Conservation (phyloP, 1,284 basidiomycete genomes). For the Cystobasidiaceae sp. region DNA sequence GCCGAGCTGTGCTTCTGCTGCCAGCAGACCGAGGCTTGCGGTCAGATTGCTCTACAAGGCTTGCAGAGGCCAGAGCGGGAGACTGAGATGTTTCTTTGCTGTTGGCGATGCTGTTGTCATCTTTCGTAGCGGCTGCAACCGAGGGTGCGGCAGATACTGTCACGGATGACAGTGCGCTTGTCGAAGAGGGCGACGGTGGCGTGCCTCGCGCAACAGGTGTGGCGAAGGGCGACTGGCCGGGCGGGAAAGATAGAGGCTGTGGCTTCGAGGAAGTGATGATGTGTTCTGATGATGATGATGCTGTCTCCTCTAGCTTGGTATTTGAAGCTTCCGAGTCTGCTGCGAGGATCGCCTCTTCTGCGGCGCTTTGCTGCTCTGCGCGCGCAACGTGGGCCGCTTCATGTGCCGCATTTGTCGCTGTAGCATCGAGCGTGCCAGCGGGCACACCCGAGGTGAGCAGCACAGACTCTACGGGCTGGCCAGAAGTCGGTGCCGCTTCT, state of each 20-base stretch:
- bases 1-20: background rate
- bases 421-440: background rate
- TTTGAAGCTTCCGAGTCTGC: background rate
- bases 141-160: background rate
- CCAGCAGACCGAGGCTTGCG: conserved; percentile 4
- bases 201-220: background rate
- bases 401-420: background rate
- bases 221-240: background rate
- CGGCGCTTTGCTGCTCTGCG: background rate
- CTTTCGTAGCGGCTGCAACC: background rate
- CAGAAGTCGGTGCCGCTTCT: no score
- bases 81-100: background rate
- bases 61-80: background rate
- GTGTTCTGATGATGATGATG: no score
- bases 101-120: background rate
- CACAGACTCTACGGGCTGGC: no score
- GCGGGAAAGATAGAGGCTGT: background rate
- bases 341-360: background rate
- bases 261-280: no score
- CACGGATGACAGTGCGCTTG: background rate
- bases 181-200: background rate
- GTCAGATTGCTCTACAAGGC: background rate
- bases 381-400: conserved; percentile 2
- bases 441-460: no score
- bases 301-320: no score